Base-by-base conservation (phyloP, 176 grass and related monocot genomes). In the Ensete ventricosum region DNA sequence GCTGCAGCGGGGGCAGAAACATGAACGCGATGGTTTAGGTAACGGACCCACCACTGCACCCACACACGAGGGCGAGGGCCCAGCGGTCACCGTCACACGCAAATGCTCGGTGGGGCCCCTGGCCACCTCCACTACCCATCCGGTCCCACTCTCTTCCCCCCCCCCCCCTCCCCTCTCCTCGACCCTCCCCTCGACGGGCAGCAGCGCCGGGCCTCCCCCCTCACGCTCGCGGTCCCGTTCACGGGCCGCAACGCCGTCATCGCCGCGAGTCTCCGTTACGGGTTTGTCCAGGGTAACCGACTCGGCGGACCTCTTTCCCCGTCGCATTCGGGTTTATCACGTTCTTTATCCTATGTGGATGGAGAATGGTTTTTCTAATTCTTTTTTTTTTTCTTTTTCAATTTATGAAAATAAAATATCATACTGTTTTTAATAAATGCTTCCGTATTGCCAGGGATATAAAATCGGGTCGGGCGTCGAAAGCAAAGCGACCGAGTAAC, bases 1-100 rank as follows among this genome's bases (percentile, higher is more conserved):
- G 26, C 14, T 14, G 13, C 9, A 16, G 12, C 34, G 1, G 14
- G 23, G 9, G 9, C 64, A 11, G 5, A 14, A 14, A 13, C 13
- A 26, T 43, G 13, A 14, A 5, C 65, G 20, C 14, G 26, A 17
- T 1, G 10, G 9, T 3, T 14, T 17, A 1, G 17, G 34, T 9
- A 21, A 8, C 43, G 34, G 14, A 25, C 67, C 67, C 25, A 26
- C 6, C 14, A 0, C 17, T 50, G 14, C 29, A 51, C 67, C 48
- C 67, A 50, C 67, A 48, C 67, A 70, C 67, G 48, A 70, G 67
- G 67, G 43, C 17, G 67, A 50, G 67, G 34, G 43, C 16, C 67
- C 67, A 50, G 48, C 48, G 50, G 48, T 70, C 67, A 1, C 48
- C 9, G 34, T 51, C 67, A 11, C 7, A 43, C 63, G 24, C 43